These are phyloP conservation scores for Strobilomyces dryophilus DNA, from an alignment of 768 basidiomycete genomes.

Conservation along the genomic window DNA sequence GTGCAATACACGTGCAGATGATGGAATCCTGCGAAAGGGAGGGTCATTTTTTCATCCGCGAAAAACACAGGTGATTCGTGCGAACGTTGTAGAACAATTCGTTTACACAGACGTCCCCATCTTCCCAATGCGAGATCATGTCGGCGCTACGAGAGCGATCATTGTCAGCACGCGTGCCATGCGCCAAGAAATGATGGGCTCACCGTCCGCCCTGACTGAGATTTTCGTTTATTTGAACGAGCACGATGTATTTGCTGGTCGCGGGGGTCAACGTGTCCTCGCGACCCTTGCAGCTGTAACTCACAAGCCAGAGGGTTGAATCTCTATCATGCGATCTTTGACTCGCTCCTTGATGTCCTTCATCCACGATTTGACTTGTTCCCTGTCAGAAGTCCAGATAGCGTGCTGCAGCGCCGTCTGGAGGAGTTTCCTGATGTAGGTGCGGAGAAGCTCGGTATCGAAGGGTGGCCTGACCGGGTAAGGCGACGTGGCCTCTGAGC, in stretches of 20 bases:
- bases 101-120: conserved; percentile 70
- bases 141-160: conserved; percentile 51
- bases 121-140: conserved; percentile 86
- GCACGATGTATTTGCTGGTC: conserved; percentile 78
- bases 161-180: conserved; percentile 5
- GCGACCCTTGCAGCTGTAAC: conserved; percentile 27
- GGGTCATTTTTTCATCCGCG: conserved; percentile 9
- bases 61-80: conserved; percentile 12
- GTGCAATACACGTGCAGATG: conserved; percentile 62
- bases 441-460: conserved; percentile 66
- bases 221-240: conserved; percentile 84
- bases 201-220: conserved; percentile 82
- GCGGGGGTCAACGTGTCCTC: conserved; percentile 14
- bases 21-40: conserved; percentile 55
- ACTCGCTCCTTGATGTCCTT: conserved; percentile 82
- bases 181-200: conserved; percentile 19
- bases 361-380: conserved; percentile 70
- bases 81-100: conserved; percentile 79
- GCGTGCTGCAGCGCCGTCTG: conserved; percentile 61
- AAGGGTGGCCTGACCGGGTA: conserved; percentile 50
- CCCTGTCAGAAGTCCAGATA: conserved; percentile 67
- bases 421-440: conserved; percentile 81
- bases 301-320: conserved; percentile 80
- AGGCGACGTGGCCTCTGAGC: conserved; percentile 55
- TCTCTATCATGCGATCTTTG: conserved; percentile 82